Evolutionary conservation across 1,284 basidiomycete species (phyloP).

Genomic region (Puccinia novopanici): DNA sequence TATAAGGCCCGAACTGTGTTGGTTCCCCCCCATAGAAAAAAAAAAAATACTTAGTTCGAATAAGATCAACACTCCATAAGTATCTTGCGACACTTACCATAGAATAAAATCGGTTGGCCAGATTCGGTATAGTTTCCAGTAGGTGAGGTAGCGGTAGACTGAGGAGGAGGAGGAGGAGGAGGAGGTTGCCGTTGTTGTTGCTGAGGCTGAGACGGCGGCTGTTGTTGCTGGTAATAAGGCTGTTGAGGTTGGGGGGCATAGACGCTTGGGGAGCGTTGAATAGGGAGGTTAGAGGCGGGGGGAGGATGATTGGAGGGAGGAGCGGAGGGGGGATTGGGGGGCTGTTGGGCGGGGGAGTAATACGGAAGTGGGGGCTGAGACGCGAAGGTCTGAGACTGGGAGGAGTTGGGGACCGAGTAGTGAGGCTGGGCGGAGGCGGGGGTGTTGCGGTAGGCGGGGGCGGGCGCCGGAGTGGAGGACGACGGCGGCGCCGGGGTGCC

Average conservation of each 20-base stretch:
- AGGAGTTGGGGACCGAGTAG: conserved; percentile 26
- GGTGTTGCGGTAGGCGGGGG: conserved; percentile 44
- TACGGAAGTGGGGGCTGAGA: conserved; percentile 23
- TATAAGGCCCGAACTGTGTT: conserved; percentile 81
- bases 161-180: conserved; percentile 52
- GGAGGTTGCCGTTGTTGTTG: conserved; percentile 51
- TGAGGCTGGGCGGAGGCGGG: not conserved
- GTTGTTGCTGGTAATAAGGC: conserved; percentile 52
- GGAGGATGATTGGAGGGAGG: not conserved
- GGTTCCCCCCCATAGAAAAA: not conserved
- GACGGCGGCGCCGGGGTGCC: conserved; percentile 54
- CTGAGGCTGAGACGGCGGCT: conserved; percentile 55
- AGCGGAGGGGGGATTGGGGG: conserved; percentile 31
- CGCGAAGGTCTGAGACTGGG: conserved; percentile 22
- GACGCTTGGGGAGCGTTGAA: conserved; percentile 44
- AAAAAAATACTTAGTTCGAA: not conserved
- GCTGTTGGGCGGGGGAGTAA: conserved; percentile 50
- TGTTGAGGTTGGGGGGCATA: conserved; percentile 54
- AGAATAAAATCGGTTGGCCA: conserved; percentile 77
- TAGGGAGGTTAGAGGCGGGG: conserved; percentile 22
- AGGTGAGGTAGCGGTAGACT: conserved; percentile 60
- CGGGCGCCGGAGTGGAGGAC: conserved; percentile 54
- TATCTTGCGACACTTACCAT: conserved; percentile 64
- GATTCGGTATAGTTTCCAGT: conserved; percentile 75
- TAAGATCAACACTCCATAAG: not conserved